Conservation (phyloP, 2,329 filamentous ascomycete species). For the Sporothrix sp. region DNA sequence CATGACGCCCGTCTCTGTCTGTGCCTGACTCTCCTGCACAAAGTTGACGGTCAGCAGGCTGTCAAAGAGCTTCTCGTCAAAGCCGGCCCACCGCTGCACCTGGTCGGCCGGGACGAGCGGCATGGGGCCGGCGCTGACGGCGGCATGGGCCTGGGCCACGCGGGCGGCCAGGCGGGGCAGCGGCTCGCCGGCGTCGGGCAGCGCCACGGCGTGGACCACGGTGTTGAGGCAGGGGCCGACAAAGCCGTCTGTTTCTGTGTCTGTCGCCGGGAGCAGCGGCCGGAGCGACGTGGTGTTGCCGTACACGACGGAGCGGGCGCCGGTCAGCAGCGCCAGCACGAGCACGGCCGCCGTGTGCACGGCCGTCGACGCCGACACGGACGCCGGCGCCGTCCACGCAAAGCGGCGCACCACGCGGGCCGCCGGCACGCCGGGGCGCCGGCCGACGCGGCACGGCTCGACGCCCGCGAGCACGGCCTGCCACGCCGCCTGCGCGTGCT, state of each 20-base stretch:
- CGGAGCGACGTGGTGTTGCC: conserved; percentile 2
- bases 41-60: conserved; percentile 19
- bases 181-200: conserved; percentile 6
- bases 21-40: neutral
- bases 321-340: neutral
- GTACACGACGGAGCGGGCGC: neutral
- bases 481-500: neutral
- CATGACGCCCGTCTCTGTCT: conserved; percentile 5
- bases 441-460: neutral
- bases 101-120: conserved; percentile 18
- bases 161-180: conserved; percentile 11
- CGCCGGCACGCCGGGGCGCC: no score
- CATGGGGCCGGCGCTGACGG: conserved; percentile 18
- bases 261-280: neutral
- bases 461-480: neutral
- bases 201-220: conserved; percentile 14
- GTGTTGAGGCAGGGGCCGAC: conserved; percentile 21
- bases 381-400: conserved; percentile 2
- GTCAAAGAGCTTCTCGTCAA: conserved; percentile 20
- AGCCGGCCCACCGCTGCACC: conserved; percentile 19
- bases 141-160: conserved; percentile 15
- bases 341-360: neutral
- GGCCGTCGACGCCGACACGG: neutral
- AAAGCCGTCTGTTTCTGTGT: conserved; percentile 10
- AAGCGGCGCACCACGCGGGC: conserved; percentile 8